Base-by-base conservation (phyloP, 768 basidiomycete genomes). In the Leccinum uliginosum region DNA sequence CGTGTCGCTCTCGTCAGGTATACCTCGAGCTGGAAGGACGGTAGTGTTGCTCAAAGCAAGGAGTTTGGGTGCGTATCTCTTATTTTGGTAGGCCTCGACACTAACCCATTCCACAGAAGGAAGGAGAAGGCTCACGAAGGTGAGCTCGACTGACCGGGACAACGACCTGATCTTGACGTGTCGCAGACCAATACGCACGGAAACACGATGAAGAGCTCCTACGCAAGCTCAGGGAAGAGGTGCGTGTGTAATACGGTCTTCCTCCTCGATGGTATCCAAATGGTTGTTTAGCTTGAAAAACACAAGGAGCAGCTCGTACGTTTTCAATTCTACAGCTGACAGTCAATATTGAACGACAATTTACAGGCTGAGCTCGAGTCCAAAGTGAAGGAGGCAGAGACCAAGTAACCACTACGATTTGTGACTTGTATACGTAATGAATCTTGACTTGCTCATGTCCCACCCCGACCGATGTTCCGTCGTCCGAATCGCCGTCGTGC, bases 41-140 rank as follows among this genome's bases (percentile, higher is more conserved):
- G 83, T 40, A 79, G 78, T 43, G 82, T 85, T 50, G 87, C 86
- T 32, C 73, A 82, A 61, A 83, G 82, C 55, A 80, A 71, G 68
- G 82, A 77, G 51, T 89, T 89, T 74, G 78, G 77, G 87, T 86
- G 63, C 54, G 79, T 58, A 19, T 47, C 7, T 24, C 23, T 47
- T 17, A 24, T n/a, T 19, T 40, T 3, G 17, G 24, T n/a, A 5
- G 5, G 10, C 4, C 15, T 35, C 10, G 32, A 32, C 15, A 23
- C 27, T 54, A 23, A 67, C 29, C 50, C 14, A 9, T 6, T 23
- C 11, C 24, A n/a, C 69, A 90, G 88, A 65, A 83, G 83, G 72
- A 89, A 82, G 71, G 88, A 89, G 70, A 84, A 80, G 67, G 88
- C 87, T 19, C 80, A 87, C 51, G 88, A 90, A 73, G 78, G 81